Base-by-base conservation (phyloP, 2,329 filamentous ascomycete species). In the Microdochium trichocladiopsis region DNA sequence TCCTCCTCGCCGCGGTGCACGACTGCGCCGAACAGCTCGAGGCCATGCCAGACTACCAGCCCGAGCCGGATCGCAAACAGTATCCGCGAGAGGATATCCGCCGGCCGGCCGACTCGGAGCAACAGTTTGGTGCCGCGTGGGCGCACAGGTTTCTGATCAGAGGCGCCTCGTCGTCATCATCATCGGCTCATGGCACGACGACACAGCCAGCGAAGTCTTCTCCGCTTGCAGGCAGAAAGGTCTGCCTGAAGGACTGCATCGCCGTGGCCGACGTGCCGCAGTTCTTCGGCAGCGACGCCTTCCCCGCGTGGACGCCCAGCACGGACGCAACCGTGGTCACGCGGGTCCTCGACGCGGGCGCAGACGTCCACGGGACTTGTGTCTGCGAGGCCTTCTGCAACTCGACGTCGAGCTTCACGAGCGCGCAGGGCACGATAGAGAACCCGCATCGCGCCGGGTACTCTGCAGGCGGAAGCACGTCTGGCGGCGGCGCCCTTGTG, bases 171-270 rank as follows among this genome's bases (percentile, higher is more conserved):
- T 5, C 33, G 18, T 37, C 33, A 6, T 16, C 33, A n/a, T 8
- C 6, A 6, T 37, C 33, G 14, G 33, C 5, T 37, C 14, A n/a
- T n/a, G n/a, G n/a, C 28, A 31, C 8, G 28, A 14, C 28, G 8
- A 8, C 14, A 31, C 28, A 31, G 14, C 14, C 28, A 31, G 8
- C 28, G 14, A 31, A 5, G 41, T 10, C 12, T 2, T 18, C 41
- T 8, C 21, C 50, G 3, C 52, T 77, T n/a, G 64, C 56, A 50
- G 74, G 71, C 0, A 80, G 75, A 49, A 73, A 69, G 0, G 58
- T 80, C 2, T 77, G 74, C 53, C 55, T 82, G 14, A 82, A 82
- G 58, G 79, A 82, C 56, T 78, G 76, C 25, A 74, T 81, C 36
- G 72, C 75, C 3, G 76, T 82, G 1, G 76, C 76, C 2, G 74